phyloP scores from a whole-genome alignment of 306 rosid genomes.

The Lotus japonicus region DNA sequence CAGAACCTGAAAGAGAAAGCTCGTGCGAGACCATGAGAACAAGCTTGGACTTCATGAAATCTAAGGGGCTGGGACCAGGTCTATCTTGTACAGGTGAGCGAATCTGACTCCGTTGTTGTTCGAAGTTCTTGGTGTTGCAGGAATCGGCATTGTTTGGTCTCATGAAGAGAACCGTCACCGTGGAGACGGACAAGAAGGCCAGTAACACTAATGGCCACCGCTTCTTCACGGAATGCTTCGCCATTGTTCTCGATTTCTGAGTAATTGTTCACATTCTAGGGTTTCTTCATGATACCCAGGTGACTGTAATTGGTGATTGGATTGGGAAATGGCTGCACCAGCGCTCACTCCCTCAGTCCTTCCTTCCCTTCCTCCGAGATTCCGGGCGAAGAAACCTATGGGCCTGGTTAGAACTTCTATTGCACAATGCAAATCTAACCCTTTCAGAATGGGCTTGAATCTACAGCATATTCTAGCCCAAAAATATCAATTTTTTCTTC shows the following conservation, averaged over 20 bases:
- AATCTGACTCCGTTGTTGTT: background rate
- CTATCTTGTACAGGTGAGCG: constrained; percentile 11
- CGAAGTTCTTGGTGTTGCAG: constrained; percentile 18
- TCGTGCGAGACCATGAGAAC: constrained; percentile 87
- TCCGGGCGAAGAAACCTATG: background rate
- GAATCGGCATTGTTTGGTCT: constrained; percentile 45
- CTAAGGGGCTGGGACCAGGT: constrained; percentile 40
- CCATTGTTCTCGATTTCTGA: constrained; percentile 29
- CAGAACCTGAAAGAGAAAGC: constrained; percentile 63
- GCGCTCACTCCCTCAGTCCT: background rate
- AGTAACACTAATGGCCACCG: constrained; percentile 32
- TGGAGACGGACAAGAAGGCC: constrained; percentile 12
- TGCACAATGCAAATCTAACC: background rate
- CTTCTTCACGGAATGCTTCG: constrained; percentile 47
- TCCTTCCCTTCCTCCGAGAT: background rate
- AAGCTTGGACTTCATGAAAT: constrained; percentile 78
- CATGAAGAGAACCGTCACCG: constrained; percentile 21
- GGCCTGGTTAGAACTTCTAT: background rate
- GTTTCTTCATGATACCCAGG: too few species aligned
- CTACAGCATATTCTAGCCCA: background rate
- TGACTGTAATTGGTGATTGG: too few species aligned
- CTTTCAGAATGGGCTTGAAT: background rate
- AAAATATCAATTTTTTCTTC: too few species aligned
- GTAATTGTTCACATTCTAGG: background rate
- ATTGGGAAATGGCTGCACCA: background rate